phyloP scores from a whole-genome alignment of 495 filamentous ascomycete genomes.

The Aspergillus incahuasiensis region DNA sequence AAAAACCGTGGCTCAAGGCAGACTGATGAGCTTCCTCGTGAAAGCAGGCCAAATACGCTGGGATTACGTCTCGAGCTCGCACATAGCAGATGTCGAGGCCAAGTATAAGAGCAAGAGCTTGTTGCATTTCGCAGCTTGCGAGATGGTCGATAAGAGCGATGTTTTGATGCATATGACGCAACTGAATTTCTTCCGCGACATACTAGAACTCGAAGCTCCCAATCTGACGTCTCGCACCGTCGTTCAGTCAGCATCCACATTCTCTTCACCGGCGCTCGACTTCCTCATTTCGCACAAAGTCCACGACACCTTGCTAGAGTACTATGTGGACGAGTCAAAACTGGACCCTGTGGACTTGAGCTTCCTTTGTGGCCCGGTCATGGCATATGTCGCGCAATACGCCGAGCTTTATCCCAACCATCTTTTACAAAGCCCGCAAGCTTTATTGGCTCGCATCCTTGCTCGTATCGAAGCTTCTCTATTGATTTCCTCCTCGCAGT shows the following conservation, averaged over 20 bases:
- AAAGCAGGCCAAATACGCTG: constrained; percentile 63
- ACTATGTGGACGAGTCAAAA: constrained; percentile 49
- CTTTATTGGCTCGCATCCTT: constrained; percentile 41
- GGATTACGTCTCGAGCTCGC: constrained; percentile 52
- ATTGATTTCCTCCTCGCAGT: constrained; percentile 41
- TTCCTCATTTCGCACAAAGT: constrained; percentile 50
- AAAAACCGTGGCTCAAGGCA: constrained; percentile 71
- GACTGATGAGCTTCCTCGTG: constrained; percentile 66
- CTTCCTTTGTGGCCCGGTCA: constrained; percentile 51
- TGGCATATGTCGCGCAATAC: constrained; percentile 56
- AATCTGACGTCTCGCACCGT: constrained; percentile 29
- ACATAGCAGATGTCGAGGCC: constrained; percentile 56
- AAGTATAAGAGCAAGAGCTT: constrained; percentile 54
- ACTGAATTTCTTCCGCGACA: constrained; percentile 68
- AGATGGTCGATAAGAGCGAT: constrained; percentile 73
- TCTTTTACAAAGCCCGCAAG: constrained; percentile 40
- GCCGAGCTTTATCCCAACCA: constrained; percentile 51
- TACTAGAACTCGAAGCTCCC: constrained; percentile 47
- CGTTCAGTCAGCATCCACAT: constrained; percentile 35
- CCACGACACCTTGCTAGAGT: constrained; percentile 45
- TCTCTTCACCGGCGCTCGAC: constrained; percentile 50
- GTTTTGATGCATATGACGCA: constrained; percentile 75
- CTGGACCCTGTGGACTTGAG: constrained; percentile 48
- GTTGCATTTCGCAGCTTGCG: constrained; percentile 66
- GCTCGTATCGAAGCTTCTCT: constrained; percentile 41